Base-by-base conservation (phyloP, 192 early-diverging fungal species). In the Mortierella hygrophila region DNA sequence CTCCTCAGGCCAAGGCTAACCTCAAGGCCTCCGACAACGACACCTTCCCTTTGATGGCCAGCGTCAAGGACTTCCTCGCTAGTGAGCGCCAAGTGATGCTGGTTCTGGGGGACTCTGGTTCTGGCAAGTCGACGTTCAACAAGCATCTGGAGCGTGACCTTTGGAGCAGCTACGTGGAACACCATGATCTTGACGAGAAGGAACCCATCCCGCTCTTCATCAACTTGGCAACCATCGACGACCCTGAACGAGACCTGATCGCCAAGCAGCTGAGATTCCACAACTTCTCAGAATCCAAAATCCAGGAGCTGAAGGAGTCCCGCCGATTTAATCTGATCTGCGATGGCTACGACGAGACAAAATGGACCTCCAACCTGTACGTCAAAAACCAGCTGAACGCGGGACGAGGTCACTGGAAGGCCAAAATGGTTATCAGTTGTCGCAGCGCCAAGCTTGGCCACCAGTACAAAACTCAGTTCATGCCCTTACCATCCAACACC, bases 61-160 rank as follows among this genome's bases (percentile, higher is more conserved):
- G 60, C 4, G 60, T 65, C 29, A 65, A 65, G 29, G 60, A 65
- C 29, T 65, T 65, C 26, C 60, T 65, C 10, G 29, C n/a, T 10
- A 65, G 60, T 26, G 60, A 65, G 11, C 60, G 60, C 60, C 60
- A 65, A 10, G 60, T 65, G 29, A 65, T 65, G 60, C 60, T 65
- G 3, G 11, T 65, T 15, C 29, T 65, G 8, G 60, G 60, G 13
- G 60, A 65, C 26, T 65, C 60, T 35, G 60, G 60, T 5, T 65
- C 60, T 32, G 60, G 60, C 60, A 65, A 65, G 60, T 65, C 60
- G 26, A 65, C 60, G 11, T 65, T 65, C 29, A 65, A 65, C 60
- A 29, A 11, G 0, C 26, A 65, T 29, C 60, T 65, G 26, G 60
- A 65, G 29, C 60, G 11, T 29, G 60, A 35, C 0, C 60, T 65